phyloP scores from a whole-genome alignment of 2,329 filamentous ascomycete species.

The Penicillium glabrum region DNA sequence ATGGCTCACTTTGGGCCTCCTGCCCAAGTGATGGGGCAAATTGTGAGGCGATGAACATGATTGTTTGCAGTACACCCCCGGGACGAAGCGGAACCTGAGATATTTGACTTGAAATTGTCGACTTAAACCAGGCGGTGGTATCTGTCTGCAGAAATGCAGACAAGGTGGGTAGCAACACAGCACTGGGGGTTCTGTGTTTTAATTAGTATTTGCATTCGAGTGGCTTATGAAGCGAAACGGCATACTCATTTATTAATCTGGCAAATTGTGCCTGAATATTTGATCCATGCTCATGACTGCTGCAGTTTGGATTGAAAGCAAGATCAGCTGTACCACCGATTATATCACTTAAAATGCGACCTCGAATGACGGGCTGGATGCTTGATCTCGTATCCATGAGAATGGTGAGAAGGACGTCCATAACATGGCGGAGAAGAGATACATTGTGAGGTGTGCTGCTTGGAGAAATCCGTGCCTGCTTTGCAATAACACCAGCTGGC shows the following conservation, averaged over 20 bases:
- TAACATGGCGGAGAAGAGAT: constrained; percentile 30
- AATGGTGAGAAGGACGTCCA: constrained; percentile 30
- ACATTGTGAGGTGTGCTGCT: constrained; percentile 28
- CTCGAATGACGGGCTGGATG: constrained; percentile 40
- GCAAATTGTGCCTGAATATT: constrained; percentile 25
- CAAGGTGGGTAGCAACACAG: constrained; percentile 35
- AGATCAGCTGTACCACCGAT: constrained; percentile 41
- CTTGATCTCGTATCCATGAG: constrained; percentile 33
- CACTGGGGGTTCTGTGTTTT: constrained; percentile 34
- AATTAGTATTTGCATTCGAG: constrained; percentile 11
- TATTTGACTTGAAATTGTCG: constrained; percentile 35
- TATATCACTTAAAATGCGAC: constrained; percentile 42
- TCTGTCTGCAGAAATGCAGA: constrained; percentile 40
- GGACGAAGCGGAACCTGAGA: constrained; percentile 40
- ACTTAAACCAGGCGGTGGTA: constrained; percentile 40
- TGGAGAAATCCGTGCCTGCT: constrained; percentile 22
- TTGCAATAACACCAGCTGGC: constrained; percentile 44
- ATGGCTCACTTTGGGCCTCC: constrained; percentile 28
- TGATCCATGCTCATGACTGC: constrained; percentile 14
- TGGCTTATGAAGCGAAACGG: not conserved
- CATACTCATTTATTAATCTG: constrained; percentile 38
- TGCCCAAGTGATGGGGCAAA: constrained; percentile 41
- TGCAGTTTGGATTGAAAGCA: constrained; percentile 35
- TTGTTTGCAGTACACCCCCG: constrained; percentile 43
- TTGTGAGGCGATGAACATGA: constrained; percentile 44